Conservation (phyloP, 1,284 basidiomycete genomes). For the Ustilago nuda region DNA sequence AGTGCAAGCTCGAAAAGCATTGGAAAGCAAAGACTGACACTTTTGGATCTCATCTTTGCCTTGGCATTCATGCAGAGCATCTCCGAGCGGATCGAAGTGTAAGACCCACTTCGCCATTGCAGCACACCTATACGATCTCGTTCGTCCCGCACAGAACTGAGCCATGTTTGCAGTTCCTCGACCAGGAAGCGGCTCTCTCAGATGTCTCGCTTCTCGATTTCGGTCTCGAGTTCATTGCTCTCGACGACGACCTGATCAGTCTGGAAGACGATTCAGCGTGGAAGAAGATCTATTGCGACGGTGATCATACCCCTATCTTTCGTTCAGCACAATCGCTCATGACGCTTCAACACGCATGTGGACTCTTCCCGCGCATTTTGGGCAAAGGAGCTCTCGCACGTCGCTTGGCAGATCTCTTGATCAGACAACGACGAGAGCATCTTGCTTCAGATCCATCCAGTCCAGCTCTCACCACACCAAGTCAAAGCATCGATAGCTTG, state of each 20-base stretch:
- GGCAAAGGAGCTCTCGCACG: slow-evolving; percentile 90
- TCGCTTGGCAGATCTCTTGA: slow-evolving; percentile 80
- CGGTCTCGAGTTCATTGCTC: slow-evolving; percentile 90
- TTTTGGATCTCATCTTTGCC: slow-evolving; percentile 10
- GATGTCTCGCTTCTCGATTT: slow-evolving; percentile 73
- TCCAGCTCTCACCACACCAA: slow-evolving; percentile 54
- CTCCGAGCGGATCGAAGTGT: slow-evolving; percentile 72
- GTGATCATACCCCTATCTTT: slow-evolving; percentile 90
- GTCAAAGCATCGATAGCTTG: slow-evolving; percentile 80
- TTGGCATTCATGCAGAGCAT: slow-evolving; percentile 76
- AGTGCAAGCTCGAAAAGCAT: neutral
- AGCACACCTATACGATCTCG: slow-evolving; percentile 85
- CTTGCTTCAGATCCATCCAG: slow-evolving; percentile 68
- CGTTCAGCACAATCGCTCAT: slow-evolving; percentile 88
- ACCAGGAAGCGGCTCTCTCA: slow-evolving; percentile 38
- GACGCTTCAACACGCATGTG: slow-evolving; percentile 86
- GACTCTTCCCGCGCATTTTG: slow-evolving; percentile 88
- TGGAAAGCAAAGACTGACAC: neutral
- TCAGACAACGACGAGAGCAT: slow-evolving; percentile 73
- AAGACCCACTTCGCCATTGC: slow-evolving; percentile 69
- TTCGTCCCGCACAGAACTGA: slow-evolving; percentile 89
- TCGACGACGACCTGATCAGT: slow-evolving; percentile 79
- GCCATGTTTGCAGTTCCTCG: slow-evolving; percentile 72
- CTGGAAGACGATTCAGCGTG: slow-evolving; percentile 61
- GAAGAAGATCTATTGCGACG: slow-evolving; percentile 75